Conservation (phyloP, 2,329 filamentous ascomycete species). For the Phyllosticta paracitricarpa region DNA sequence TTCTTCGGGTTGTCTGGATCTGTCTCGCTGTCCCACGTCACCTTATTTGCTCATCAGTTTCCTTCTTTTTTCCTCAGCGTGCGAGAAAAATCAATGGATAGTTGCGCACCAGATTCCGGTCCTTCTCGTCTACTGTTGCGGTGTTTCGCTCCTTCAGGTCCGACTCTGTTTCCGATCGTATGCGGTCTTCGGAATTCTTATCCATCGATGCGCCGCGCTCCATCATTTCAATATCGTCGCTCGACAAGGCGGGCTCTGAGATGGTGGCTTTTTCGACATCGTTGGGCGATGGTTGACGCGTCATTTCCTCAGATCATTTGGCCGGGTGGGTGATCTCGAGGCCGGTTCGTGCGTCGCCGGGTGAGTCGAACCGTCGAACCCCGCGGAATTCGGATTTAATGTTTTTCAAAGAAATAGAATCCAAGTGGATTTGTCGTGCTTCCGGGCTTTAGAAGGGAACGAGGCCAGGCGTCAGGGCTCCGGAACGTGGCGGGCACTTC, state of each 20-base stretch:
- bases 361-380: too few relatives aligned
- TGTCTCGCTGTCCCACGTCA: conserved; percentile 8
- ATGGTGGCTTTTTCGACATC: background rate
- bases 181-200: background rate
- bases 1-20: conserved; percentile 11
- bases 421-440: too few relatives aligned
- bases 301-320: background rate
- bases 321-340: background rate
- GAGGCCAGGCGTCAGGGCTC: too few relatives aligned
- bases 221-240: background rate
- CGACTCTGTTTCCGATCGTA: background rate
- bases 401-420: too few relatives aligned
- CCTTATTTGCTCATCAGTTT: conserved; percentile 15
- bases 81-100: background rate
- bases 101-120: background rate
- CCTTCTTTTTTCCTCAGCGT: background rate
- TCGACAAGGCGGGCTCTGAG: background rate
- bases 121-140: background rate
- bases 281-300: background rate
- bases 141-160: background rate
- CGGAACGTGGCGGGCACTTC: too few relatives aligned
- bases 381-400: too few relatives aligned
- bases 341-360: too few relatives aligned
- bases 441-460: too few relatives aligned
- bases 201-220: background rate